Percentiles rank a stretch among this genome's conserved stretches.
These are phyloP conservation scores for Piper betle DNA, from an alignment of 164 flowering plant species.

Conservation along the genomic window DNA sequence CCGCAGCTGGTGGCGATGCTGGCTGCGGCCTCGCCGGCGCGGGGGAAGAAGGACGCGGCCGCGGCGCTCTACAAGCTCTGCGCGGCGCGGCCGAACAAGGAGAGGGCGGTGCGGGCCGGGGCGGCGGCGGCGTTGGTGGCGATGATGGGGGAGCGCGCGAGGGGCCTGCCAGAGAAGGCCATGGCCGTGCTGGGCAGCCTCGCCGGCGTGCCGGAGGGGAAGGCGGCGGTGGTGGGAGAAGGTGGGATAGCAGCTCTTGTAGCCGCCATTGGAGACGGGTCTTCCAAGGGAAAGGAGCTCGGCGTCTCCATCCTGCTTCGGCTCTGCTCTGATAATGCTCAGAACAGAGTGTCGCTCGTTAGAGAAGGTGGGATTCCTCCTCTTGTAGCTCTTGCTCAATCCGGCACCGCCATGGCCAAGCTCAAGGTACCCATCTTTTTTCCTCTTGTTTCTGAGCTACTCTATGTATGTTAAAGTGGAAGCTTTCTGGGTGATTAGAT, in stretches of 20 bases:
- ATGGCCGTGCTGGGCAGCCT: conserved; percentile 83
- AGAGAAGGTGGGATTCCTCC: conserved; percentile 37
- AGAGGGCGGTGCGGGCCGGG: conserved; percentile 18
- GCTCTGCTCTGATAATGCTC: conserved; percentile 49
- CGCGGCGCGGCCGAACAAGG: conserved; percentile 55
- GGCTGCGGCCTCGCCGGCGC: conserved; percentile 33
- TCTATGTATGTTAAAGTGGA: too few species aligned
- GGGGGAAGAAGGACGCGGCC: conserved; percentile 90
- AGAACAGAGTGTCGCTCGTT: conserved; percentile 53
- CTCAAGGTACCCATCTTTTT: conserved; percentile 45
- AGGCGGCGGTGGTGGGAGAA: conserved; percentile 63
- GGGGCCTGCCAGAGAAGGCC: conserved; percentile 84
- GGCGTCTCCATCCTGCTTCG: conserved; percentile 73
- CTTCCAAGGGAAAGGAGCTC: conserved; percentile 80
- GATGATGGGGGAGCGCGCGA: conserved; percentile 58
- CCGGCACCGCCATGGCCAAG: conserved; percentile 69
- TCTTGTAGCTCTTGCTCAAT: conserved; percentile 74
- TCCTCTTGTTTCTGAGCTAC: too few species aligned
- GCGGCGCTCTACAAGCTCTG: conserved; percentile 92
- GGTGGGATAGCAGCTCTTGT: conserved; percentile 80
- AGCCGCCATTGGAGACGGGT: conserved; percentile 86
- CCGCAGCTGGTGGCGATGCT: conserved; percentile 75
- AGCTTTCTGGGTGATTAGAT: too few species aligned
- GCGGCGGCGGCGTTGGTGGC: conserved; percentile 75
- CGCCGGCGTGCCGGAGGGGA: conserved; percentile 53